Conservation (phyloP, 768 basidiomycete genomes). For the Lyophyllum decastes region DNA sequence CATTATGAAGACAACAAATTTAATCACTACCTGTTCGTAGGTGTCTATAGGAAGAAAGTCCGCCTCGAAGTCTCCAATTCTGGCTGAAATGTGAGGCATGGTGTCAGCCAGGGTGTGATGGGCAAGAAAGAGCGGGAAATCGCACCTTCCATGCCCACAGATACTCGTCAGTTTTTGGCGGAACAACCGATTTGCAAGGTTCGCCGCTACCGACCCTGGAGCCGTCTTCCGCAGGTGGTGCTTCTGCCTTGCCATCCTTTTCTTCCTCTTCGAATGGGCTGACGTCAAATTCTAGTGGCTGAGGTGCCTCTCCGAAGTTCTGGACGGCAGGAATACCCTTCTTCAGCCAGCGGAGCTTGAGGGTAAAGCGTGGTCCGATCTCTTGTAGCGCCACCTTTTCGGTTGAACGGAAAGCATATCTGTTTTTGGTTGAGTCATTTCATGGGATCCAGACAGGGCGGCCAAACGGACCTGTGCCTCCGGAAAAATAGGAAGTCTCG, state of each 20-base stretch:
- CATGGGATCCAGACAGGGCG: neutral
- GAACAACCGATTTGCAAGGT: constrained; percentile 37
- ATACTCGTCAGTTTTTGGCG: constrained; percentile 74
- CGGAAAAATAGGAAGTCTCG: constrained; percentile 98
- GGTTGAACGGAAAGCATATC: constrained; percentile 89
- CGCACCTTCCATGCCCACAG: constrained; percentile 90
- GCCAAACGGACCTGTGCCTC: constrained; percentile 73
- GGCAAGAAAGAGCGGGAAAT: constrained; percentile 20
- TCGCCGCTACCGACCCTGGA: constrained; percentile 20
- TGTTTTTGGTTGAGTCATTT: constrained; percentile 26
- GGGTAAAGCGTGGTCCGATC: constrained; percentile 95
- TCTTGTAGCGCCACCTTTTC: constrained; percentile 94
- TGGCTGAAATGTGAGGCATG: constrained; percentile 51
- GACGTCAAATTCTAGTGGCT: constrained; percentile 55
- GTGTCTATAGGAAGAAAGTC: constrained; percentile 81
- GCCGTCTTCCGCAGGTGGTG: constrained; percentile 14
- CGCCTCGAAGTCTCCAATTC: constrained; percentile 88
- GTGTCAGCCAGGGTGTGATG: constrained; percentile 4
- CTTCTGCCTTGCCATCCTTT: constrained; percentile 22
- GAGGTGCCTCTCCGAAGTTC: constrained; percentile 63
- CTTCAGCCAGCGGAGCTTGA: constrained; percentile 88
- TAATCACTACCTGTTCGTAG: neutral
- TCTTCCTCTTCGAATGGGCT: constrained; percentile 36
- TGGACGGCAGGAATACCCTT: constrained; percentile 86
- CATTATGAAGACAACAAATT: neutral